Conservation (phyloP, 805 yeast species). For the Vanderwaltozyma verrucispora region DNA sequence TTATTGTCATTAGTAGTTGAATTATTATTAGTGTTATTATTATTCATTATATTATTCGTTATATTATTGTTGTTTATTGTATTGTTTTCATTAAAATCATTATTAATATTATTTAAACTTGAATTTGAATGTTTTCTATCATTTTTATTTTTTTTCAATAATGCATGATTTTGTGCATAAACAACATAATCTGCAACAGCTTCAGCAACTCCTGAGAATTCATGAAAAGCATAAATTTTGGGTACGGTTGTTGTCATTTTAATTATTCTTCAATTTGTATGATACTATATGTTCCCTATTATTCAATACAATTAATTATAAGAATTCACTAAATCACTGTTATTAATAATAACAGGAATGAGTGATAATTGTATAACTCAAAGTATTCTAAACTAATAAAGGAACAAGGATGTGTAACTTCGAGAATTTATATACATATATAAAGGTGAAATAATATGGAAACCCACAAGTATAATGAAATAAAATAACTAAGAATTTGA, state of each 20-base stretch:
- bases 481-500: no score
- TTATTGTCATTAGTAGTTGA: neutral
- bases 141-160: slow-evolving; percentile 13
- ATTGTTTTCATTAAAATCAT: neutral
- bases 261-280: neutral
- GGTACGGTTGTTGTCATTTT: slow-evolving; percentile 90
- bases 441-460: no score
- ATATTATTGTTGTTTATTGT: slow-evolving; percentile 1
- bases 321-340: no score
- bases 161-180: slow-evolving; percentile 64
- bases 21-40: neutral
- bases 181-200: slow-evolving; percentile 95
- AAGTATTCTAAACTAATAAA: no score
- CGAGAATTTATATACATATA: no score
- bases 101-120: slow-evolving; percentile 6
- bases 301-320: no score
- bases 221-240: slow-evolving; percentile 84
- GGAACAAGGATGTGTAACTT: no score
- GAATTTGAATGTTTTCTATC: slow-evolving; percentile 16
- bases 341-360: no score
- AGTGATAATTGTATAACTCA: no score
- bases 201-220: slow-evolving; percentile 81
- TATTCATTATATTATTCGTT: neutral
- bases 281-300: no score
- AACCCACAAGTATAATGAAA: no score